Evolutionary conservation across 306 rosid genomes (phyloP), one percentile per base, ranked within the genome.

Genomic region (Canavalia gladiata): DNA sequence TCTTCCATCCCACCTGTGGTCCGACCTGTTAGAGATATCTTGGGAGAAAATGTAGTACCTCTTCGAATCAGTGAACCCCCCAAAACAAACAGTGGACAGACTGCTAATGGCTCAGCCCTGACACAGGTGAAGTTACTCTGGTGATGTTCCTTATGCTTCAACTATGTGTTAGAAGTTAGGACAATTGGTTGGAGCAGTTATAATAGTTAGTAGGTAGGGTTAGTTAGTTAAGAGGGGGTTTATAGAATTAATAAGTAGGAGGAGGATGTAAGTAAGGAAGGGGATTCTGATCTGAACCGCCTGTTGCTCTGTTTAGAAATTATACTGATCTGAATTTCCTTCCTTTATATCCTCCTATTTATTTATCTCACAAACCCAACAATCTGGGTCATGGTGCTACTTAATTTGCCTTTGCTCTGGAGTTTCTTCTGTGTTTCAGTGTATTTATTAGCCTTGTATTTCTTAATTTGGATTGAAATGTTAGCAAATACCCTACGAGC

Each of bases 61-160:
- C 97, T 91, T 55, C 96, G 95, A 81, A 86, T 95, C 13, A 91
- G 85, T 84, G 96, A 89, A 90, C 98, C 96, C 28, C 98, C 97
- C 52, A 91, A 89, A 87, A 81, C 86, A 47, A 87, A 83, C 80
- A 78, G 67, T 74, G 84, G 83, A 67, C 90, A 84, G 87, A 85
- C 86, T 69, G 41, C 89, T 78, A 93, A 90, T 76, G 87, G 86
- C 85, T 75, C 85, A 25, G 81, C 87, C 79, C 83, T 82, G 29
- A 76, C 91, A 51, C 97, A 87, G 98, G 99, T 93, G 86, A 86
- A 74, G 47, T 69, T 86, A 84, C 79, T 75, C 76, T 69, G 47
- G 42, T 68, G 65, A 72, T 73, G 54, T 77, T 75, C 72, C 43
- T 5, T 79, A 18, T 79, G 34, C 33, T 56, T 51, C 65, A 45